Evolutionary conservation across 768 basidiomycete genomes (phyloP).

Genomic region (Serendipita vermifera): DNA sequence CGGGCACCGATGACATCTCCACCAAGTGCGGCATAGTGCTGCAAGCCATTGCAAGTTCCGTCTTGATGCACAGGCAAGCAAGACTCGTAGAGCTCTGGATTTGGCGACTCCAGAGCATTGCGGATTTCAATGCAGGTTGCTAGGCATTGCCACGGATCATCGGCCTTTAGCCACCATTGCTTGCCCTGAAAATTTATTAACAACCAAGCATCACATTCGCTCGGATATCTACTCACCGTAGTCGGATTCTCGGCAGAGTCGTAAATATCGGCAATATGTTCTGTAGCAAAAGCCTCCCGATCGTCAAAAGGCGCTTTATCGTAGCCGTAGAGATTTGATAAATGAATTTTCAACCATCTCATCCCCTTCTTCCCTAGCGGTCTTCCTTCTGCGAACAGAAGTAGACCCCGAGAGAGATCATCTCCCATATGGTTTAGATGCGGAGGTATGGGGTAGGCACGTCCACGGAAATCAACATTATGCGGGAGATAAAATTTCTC

Average conservation of each 20-base stretch:
- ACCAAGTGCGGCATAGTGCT: conserved; percentile 96
- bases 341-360: conserved; percentile 90
- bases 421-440: conserved; percentile 94
- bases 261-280: conserved; percentile 60
- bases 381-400: conserved; percentile 68
- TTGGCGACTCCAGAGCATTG: conserved; percentile 58
- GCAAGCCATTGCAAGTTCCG: conserved; percentile 95
- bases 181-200: conserved; percentile 34
- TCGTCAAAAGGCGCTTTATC: conserved; percentile 94
- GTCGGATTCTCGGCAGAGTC: conserved; percentile 76
- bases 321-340: conserved; percentile 84
- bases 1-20: conserved; percentile 78
- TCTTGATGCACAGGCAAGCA: conserved; percentile 92
- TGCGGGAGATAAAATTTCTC: conserved; percentile 89
- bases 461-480: conserved; percentile 94
- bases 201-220: conserved; percentile 10
- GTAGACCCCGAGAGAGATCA: conserved; percentile 76
- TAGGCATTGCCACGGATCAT: conserved; percentile 97
- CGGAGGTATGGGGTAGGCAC: conserved; percentile 92
- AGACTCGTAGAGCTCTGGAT: conserved; percentile 45
- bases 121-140: conserved; percentile 85
- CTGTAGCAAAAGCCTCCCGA: conserved; percentile 64
- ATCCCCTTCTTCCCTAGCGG: conserved; percentile 75
- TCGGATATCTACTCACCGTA: conserved; percentile 34
- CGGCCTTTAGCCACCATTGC: conserved; percentile 82